Evolutionary conservation across 768 basidiomycete genomes (phyloP).

Genomic region (Erythrobasidium yunnanense): DNA sequence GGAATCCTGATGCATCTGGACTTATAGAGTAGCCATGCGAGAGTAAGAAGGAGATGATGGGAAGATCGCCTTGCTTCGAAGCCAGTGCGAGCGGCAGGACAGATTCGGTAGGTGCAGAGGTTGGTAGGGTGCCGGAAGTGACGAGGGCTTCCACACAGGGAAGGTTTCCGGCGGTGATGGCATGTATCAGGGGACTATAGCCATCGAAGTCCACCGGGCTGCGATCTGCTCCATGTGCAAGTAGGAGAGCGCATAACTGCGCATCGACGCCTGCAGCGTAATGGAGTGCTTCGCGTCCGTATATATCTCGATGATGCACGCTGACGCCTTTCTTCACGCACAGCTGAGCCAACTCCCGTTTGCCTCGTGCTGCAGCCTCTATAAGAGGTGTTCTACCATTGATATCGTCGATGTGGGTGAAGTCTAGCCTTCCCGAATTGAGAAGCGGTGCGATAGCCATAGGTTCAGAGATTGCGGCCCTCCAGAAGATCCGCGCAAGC

Average conservation of each 20-base stretch:
- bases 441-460: conserved; percentile 60
- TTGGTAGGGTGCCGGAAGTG: conserved; percentile 56
- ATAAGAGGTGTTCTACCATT: conserved; percentile 89
- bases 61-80: conserved; percentile 74
- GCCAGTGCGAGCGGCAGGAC: conserved; percentile 80
- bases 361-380: conserved; percentile 79
- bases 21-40: conserved; percentile 63
- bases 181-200: conserved; percentile 85
- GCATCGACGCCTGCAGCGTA: conserved; percentile 75
- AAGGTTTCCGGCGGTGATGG: conserved; percentile 71
- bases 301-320: conserved; percentile 68
- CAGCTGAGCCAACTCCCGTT: conserved; percentile 61
- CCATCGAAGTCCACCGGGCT: conserved; percentile 79
- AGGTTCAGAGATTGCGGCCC: conserved; percentile 65
- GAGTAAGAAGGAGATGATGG: conserved; percentile 67
- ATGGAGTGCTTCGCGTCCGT: conserved; percentile 85
- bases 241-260: conserved; percentile 54
- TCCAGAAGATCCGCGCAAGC: conserved; percentile 89
- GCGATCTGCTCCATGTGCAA: conserved; percentile 57
- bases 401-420: conserved; percentile 87
- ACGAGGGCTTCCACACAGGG: conserved; percentile 75
- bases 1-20: conserved; percentile 90
- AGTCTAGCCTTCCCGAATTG: conserved; percentile 64
- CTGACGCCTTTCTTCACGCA: conserved; percentile 65
- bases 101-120: conserved; percentile 53